These are phyloP conservation scores for Hanseniaspora guilliermondii DNA, from an alignment of 805 yeast species.

Conservation along the genomic window DNA sequence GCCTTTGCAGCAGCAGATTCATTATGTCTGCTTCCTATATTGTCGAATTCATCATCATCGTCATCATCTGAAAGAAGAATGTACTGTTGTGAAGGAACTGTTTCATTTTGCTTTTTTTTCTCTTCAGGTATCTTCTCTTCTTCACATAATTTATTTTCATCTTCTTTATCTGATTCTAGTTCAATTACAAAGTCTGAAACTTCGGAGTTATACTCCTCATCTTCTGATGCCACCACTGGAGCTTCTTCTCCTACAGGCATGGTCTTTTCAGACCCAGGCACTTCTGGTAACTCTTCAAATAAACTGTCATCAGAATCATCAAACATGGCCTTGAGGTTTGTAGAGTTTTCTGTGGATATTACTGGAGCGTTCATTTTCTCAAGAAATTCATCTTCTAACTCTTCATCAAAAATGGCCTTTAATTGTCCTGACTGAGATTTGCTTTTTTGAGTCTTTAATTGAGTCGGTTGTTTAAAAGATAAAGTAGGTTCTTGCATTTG, in stretches of 20 bases:
- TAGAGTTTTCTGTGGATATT: neutral
- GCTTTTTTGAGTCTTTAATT: neutral
- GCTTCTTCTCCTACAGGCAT: neutral
- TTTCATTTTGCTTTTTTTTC: neutral
- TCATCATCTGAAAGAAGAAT: conserved; percentile 2
- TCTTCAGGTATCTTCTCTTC: neutral
- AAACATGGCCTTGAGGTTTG: neutral
- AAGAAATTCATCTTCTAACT: neutral
- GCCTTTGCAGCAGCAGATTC: conserved; percentile 7
- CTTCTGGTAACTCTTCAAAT: neutral
- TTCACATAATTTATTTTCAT: neutral
- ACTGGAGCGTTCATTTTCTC: neutral
- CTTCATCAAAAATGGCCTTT: neutral
- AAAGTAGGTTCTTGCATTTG: neutral
- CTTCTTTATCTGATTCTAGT: neutral
- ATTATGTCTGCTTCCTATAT: neutral
- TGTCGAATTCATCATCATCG: conserved; percentile 4
- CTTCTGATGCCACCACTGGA: neutral
- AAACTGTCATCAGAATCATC: neutral
- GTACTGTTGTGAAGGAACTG: neutral
- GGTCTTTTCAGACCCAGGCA: neutral
- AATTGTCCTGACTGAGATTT: neutral
- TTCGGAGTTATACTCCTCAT: conserved; percentile 1
- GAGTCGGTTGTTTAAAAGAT: neutral
- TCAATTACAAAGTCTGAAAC: conserved; percentile 11